phyloP scores from a whole-genome alignment of 2,329 filamentous ascomycete genomes.

The Aspergillus niger region DNA sequence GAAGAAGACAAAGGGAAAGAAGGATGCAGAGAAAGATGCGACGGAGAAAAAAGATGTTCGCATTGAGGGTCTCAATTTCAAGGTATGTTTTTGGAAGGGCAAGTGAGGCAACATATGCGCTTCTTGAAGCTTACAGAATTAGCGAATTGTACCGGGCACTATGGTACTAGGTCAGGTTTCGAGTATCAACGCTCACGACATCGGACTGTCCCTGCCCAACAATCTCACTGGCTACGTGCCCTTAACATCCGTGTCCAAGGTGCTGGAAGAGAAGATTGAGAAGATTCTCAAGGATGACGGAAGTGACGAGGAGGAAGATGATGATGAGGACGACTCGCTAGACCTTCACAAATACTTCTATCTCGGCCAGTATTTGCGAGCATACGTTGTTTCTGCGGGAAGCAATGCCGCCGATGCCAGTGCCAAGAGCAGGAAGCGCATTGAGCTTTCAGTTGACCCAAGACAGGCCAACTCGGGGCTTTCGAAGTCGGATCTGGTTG shows the following conservation, averaged over 20 bases:
- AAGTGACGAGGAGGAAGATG: constrained; percentile 54
- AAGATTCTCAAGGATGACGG: constrained; percentile 62
- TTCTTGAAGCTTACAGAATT: constrained; percentile 36
- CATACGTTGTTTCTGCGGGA: constrained; percentile 75
- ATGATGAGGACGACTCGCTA: constrained; percentile 55
- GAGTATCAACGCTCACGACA: constrained; percentile 75
- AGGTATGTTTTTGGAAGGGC: constrained; percentile 56
- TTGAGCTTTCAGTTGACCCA: constrained; percentile 85
- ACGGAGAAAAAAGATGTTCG: constrained; percentile 60
- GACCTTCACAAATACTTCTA: constrained; percentile 75
- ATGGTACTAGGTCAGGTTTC: constrained; percentile 84
- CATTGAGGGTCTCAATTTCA: constrained; percentile 86
- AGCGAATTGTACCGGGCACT: constrained; percentile 83
- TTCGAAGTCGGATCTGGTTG: constrained; percentile 69
- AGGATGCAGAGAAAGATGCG: constrained; percentile 53
- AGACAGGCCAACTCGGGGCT: constrained; percentile 76
- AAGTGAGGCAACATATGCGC: background rate
- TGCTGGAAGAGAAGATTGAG: constrained; percentile 75
- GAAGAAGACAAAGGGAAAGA: constrained; percentile 49
- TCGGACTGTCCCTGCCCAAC: constrained; percentile 85
- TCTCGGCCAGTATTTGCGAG: constrained; percentile 84
- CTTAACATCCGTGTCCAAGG: constrained; percentile 85
- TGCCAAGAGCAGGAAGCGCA: constrained; percentile 72
- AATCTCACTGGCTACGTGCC: constrained; percentile 88
- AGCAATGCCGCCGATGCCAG: constrained; percentile 54